Evolutionary conservation across 176 grass and related monocot species (phyloP), one percentile per base, ranked within the genome.

Genomic region (Melocanna baccifera): DNA sequence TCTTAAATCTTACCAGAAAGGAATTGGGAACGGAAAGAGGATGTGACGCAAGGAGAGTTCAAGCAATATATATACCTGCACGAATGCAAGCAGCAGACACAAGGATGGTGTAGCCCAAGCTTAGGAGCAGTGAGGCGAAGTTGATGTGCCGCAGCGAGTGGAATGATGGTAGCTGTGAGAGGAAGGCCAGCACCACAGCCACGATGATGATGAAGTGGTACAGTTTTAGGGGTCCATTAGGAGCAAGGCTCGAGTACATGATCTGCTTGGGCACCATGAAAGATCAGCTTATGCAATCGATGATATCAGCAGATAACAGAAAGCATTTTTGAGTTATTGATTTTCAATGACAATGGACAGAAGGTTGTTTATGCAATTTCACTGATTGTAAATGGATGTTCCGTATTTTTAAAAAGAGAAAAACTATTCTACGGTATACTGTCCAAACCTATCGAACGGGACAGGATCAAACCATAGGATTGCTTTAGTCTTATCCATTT

Each of bases 181-280:
- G 93, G 53, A 98, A 81, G 37, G 89, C 92, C 61, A 98, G 86
- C 71, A 85, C 89, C 55, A 93, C 86, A 9, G 93, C 86, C 43
- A 93, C 96, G 82, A 93, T 87, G 63, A 98, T 92, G 86, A 98
- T 86, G 87, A 95, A 98, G 63, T 98, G 93, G 78, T 98, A 95
- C 46, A 98, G 76, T 77, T 86, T 98, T 40, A 98, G n/a, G 32
- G 91, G 80, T 26, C 93, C 96, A 77, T 95, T 32, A 10, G 96
- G 91, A 58, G 84, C 87, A 41, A 98, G 68, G 47, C 87, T 91
- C 14, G 83, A 92, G 77, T 98, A 98, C 91, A 98, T 95, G 32
- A 98, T 98, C 96, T 98, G 85, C 55, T 77, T 74, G 40, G 29
- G 58, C 62, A 40, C 34, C 56, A 78, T 28, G 16, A 75, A 86